Base-by-base conservation (phyloP, 2,329 filamentous ascomycete genomes). In the Byssochlamys sp. region DNA sequence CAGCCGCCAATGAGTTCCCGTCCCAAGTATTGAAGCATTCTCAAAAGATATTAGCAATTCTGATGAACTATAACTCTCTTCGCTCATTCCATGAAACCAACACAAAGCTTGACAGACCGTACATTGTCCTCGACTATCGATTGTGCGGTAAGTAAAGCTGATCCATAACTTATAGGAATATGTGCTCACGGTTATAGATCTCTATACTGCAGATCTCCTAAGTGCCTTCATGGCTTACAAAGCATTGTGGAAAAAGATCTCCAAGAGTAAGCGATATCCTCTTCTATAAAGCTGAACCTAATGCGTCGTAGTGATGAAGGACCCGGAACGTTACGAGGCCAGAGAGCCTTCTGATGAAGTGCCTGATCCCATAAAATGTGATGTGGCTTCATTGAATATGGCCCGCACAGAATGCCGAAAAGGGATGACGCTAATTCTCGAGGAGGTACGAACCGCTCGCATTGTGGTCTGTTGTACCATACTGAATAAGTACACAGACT, bases 151-250 rank as follows among this genome's bases (percentile, higher is more conserved):
- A 52, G 28, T 51, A 14, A 14, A 27, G 24, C 19, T 33, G 26
- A 2, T 3, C 53, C 5, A 54, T 26, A 19, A 12, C 49, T 25
- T 5, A 31, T 24, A 19, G 25, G 33, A 26, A 19, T 19, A 10
- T 2, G 19, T n/a, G 28, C 10, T 45, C 28, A 29, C 4, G 5
- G 24, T 57, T 31, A 11, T 51, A 59, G 61, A 64, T 10, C 55
- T 71, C 7, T 71, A 71, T 52, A 71, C 69, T 7, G 63, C 66
- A 2, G 68, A 70, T 25, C 59, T 71, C 3, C 69, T 71, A 52
- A 65, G 67, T 56, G 66, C 67, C 2, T 61, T 68, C 19, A 69
- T 71, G 64, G 65, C 62, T 12, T 71, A 69, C 58, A 71, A 70
- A 60, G 65, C 66, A 55, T 39, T 71, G 29, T 70, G 68, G 68